Evolutionary conservation across 75 land plant genomes (phyloP), one percentile per base, ranked within the genome.

Genomic region (Sequoia sempervirens): DNA sequence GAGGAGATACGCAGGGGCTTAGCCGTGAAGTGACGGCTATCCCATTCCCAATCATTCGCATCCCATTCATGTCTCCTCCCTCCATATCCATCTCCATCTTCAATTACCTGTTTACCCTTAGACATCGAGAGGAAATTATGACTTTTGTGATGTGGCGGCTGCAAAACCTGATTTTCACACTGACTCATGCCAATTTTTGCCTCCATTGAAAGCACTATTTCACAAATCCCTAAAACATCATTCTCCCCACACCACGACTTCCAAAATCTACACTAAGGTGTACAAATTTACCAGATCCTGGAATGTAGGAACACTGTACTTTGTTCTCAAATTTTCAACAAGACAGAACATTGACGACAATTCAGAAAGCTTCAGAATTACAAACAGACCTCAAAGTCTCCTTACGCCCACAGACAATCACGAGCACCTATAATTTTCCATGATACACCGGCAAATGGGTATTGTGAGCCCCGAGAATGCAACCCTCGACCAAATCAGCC

Each of bases 31-130:
- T 79, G 87, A 79, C 88, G 82, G 2, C 91, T 86, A 81, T 92
- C 89, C 93, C 93, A 92, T 82, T 85, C 86, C 93, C 93, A 92
- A 40, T 89, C 84, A 81, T 90, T 87, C 83, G 69, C 82, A 53
- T 92, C 85, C 93, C 93, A 92, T 12, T 92, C 92, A 68, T 81
- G 2, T 32, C 40, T 80, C 74, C 78, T 85, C 82, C 84, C 86
- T 37, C 90, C 86, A 30, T 58, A 36, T 37, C 32, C 53, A 23
- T 70, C 37, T 70, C 36, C 73, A 43, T 41, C 47, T 78, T 43
- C 80, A 41, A 78, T 5, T 78, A 78, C 28, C 28, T 78, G 7
- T 50, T 78, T 78, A 9, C 47, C 80, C 80, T 78, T 78, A 8
- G 28, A 40, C 47, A 41, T 78, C 28, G 80, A 78, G 47, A 78